These are phyloP conservation scores for Pistacia integerrima DNA, from an alignment of 345 rosid species.

Conservation along the genomic window DNA sequence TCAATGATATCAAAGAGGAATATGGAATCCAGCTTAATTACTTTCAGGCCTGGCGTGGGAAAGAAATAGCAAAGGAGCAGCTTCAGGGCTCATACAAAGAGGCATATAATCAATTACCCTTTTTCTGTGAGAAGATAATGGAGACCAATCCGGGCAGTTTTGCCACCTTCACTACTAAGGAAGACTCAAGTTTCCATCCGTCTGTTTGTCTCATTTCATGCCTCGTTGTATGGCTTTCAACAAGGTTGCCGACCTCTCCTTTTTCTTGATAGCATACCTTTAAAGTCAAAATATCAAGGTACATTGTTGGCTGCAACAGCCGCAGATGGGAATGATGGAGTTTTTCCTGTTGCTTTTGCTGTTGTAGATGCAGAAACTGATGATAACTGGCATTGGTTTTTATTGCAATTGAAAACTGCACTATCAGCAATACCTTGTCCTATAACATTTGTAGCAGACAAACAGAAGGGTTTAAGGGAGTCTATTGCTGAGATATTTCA, in stretches of 20 bases:
- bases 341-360: conserved; percentile 84
- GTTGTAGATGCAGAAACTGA: conserved; percentile 80
- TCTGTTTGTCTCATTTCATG: conserved; percentile 85
- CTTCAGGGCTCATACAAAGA: conserved; percentile 94
- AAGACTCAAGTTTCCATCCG: conserved; percentile 94
- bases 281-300: conserved; percentile 95
- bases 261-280: conserved; percentile 76
- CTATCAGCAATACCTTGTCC: conserved; percentile 54
- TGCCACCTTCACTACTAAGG: conserved; percentile 79
- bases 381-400: conserved; percentile 94
- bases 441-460: conserved; percentile 82
- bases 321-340: conserved; percentile 78
- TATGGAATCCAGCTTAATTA: conserved; percentile 88
- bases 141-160: conserved; percentile 87
- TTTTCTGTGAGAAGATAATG: conserved; percentile 79
- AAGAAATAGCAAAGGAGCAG: conserved; percentile 94
- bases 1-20: conserved; percentile 79
- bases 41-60: conserved; percentile 97
- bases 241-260: conserved; percentile 91
- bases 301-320: conserved; percentile 83
- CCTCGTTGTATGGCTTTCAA: conserved; percentile 70
- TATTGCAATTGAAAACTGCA: conserved; percentile 71
- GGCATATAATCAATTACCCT: conserved; percentile 80
- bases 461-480: conserved; percentile 73
- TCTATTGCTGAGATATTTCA: conserved; percentile 65